Percentiles rank a stretch among this genome's conserved stretches.
These are phyloP conservation scores for Fusarium tupiense DNA, from an alignment of 2,329 filamentous ascomycete species.

Conservation along the genomic window DNA sequence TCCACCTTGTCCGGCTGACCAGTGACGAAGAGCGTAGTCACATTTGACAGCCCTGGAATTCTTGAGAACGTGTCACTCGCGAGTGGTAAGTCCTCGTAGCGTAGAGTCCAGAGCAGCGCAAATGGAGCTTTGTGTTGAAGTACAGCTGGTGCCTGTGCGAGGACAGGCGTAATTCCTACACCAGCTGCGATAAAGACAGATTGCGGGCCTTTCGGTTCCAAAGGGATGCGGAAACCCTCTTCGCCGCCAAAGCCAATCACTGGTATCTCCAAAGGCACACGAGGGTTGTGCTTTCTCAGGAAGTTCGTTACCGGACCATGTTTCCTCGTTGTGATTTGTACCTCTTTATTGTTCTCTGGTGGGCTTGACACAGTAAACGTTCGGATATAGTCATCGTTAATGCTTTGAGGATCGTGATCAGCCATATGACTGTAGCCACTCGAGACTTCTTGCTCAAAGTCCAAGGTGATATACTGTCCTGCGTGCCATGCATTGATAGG, in stretches of 20 bases:
- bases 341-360: constrained; percentile 56
- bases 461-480: constrained; percentile 82
- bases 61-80: constrained; percentile 67
- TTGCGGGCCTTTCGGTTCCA: constrained; percentile 39
- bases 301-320: constrained; percentile 75
- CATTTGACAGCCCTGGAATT: constrained; percentile 60
- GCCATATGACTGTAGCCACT: constrained; percentile 85
- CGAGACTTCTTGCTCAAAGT: constrained; percentile 75
- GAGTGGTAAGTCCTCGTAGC: constrained; percentile 68
- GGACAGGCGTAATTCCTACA: constrained; percentile 83
- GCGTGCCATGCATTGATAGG: constrained; percentile 62
- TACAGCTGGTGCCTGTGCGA: constrained; percentile 70
- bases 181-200: constrained; percentile 77
- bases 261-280: constrained; percentile 68
- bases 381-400: constrained; percentile 86
- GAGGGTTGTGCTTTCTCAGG: constrained; percentile 67
- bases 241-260: constrained; percentile 79
- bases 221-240: constrained; percentile 53
- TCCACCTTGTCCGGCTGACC: constrained; percentile 51
- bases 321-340: constrained; percentile 78
- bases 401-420: constrained; percentile 78
- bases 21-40: constrained; percentile 73
- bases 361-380: constrained; percentile 83
- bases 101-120: constrained; percentile 74
- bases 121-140: constrained; percentile 56